Percentiles rank a stretch among this genome's conserved stretches.
phyloP scores from a whole-genome alignment of 257 asterid genomes.

The Scutellaria baicalensis region DNA sequence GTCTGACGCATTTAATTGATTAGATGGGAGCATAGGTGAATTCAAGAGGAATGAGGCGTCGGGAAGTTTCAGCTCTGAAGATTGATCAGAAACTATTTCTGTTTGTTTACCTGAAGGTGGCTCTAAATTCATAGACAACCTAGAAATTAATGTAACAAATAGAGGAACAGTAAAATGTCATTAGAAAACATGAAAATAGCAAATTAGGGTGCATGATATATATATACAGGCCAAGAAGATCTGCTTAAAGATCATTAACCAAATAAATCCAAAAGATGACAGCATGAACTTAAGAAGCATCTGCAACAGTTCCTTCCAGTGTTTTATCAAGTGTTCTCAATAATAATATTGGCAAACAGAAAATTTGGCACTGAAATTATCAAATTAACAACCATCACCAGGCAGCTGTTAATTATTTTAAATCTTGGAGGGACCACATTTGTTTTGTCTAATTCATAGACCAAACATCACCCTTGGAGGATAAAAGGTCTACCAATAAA shows the following conservation, averaged over 20 bases:
- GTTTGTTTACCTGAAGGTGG: conserved; percentile 22
- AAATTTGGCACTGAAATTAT: neutral
- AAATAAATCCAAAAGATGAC: neutral
- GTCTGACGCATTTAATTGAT: conserved; percentile 28
- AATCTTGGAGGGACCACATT: neutral
- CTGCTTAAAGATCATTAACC: neutral
- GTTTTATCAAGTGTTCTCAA: neutral
- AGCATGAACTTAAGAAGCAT: neutral
- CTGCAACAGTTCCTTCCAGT: neutral
- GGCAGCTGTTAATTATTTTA: neutral
- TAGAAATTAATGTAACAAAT: neutral
- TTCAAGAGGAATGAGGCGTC: conserved; percentile 70
- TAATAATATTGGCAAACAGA: neutral
- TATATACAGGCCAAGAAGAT: neutral
- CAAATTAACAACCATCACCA: neutral
- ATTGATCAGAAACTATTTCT: conserved; percentile 23
- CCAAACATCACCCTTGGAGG: neutral
- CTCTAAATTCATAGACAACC: conserved; percentile 25
- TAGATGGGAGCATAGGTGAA: conserved; percentile 50
- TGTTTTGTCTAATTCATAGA: neutral
- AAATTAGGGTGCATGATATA: neutral
- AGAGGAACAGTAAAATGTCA: neutral
- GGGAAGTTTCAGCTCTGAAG: conserved; percentile 55
- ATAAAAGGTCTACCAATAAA: neutral
- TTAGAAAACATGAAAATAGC: neutral